Percentiles rank a stretch among this genome's conserved stretches.
Conservation (phyloP, 2,329 filamentous ascomycete species). For the Colletotrichum limetticola region DNA sequence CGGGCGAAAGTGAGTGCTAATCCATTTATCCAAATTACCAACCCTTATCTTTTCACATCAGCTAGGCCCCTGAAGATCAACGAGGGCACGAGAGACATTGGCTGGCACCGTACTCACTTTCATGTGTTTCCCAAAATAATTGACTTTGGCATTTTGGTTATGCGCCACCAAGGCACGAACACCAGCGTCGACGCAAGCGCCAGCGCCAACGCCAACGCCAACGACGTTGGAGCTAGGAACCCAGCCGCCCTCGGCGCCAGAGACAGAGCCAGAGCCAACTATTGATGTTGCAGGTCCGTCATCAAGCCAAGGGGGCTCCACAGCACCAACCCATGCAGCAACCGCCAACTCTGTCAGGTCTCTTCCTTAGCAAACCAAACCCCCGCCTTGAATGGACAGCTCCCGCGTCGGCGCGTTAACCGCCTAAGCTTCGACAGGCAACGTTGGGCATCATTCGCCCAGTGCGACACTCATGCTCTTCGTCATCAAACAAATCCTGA, state of each 20-base stretch:
- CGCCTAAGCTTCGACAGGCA: not conserved
- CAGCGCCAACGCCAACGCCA: not conserved
- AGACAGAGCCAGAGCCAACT: constrained; percentile 13
- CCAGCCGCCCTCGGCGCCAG: not conserved
- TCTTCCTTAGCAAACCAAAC: not conserved
- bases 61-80: not conserved
- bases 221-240: constrained; percentile 18
- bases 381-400: constrained; percentile 12
- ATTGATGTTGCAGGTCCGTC: constrained; percentile 18
- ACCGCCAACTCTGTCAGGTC: not conserved
- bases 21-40: not conserved
- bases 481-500: not conserved
- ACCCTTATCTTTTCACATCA: too few relatives aligned
- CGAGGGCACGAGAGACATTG: not conserved
- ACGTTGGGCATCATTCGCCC: constrained; percentile 2
- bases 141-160: not conserved
- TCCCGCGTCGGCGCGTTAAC: not conserved
- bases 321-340: not conserved
- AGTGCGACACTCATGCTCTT: not conserved
- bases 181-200: not conserved
- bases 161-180: not conserved
- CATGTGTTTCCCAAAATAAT: not conserved
- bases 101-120: not conserved
- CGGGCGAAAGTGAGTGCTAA: not conserved
- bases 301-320: not conserved